Evolutionary conservation across 768 basidiomycete species (phyloP), one percentile per base, ranked within the genome.

Genomic region (Suillus occidentalis): DNA sequence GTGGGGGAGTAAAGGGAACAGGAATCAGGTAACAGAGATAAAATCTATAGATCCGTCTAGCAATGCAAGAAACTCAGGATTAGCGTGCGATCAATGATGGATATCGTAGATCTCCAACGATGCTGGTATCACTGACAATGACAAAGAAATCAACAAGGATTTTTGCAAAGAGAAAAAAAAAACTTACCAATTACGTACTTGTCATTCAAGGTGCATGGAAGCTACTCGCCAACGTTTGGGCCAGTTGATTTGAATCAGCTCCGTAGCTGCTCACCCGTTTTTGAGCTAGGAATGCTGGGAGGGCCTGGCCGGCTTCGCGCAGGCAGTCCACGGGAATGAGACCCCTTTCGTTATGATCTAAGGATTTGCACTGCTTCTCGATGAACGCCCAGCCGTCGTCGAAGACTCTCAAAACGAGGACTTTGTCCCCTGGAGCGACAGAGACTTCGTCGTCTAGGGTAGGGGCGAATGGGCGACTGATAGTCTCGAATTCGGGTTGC

Each of bases 371-470:
- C 12, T 82, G 61, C 65, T 80, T 84, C 77, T 89, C 83, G 43
- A 89, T 84, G 66, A 84, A 74, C 7, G 84, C 85, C 90, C 90
- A 92, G 1, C 89, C 90, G 68, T 91, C 90, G 64, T 89, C 86
- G 70, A 86, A 92, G 28, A 84, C 69, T 58, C 78, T 75, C 13
- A 88, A 6, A 37, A 91, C 74, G 69, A 75, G 83, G 13, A 91
- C 84, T 6, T 69, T 68, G 58, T 91, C 89, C 1, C 83, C 84
- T 0, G 78, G 76, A 0, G 28, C 45, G 1, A 90, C 87, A 0
- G 72, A 65, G 4, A 92, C 71, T 72, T 92, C 90, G 68, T 92
- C 90, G 4, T 78, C 73, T 25, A 86, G 76, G 0, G 83, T 82
- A 22, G 86, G 84, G 45, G 75, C 65, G 73, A 89, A 92, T 5